Percentiles rank a stretch among this genome's conserved stretches.
These are phyloP conservation scores for Clavispora carvajalis DNA, from an alignment of 805 yeast species.

Conservation along the genomic window DNA sequence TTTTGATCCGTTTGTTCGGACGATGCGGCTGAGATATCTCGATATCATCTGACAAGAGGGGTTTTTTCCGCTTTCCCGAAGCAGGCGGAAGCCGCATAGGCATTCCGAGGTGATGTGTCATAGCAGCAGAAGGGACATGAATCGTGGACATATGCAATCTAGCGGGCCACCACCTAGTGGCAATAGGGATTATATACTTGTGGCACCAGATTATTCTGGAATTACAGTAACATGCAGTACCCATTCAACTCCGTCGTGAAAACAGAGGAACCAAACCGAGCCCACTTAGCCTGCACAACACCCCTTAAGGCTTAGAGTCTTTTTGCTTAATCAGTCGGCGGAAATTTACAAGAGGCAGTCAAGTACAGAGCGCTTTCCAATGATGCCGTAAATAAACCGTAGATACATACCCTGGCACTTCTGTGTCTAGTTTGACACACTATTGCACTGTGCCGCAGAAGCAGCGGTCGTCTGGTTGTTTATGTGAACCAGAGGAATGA, in stretches of 20 bases:
- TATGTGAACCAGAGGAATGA: neutral
- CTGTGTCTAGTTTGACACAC: neutral
- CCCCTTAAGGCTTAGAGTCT: too few species aligned
- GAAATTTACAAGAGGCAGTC: too few species aligned
- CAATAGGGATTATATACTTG: neutral
- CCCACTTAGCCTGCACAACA: too few species aligned
- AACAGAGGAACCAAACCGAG: too few species aligned
- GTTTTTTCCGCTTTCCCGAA: neutral
- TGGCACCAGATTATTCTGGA: neutral
- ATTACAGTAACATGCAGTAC: neutral
- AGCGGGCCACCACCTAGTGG: neutral
- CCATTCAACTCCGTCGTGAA: neutral
- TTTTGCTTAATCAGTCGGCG: too few species aligned
- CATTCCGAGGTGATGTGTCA: neutral
- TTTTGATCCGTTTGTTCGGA: slow-evolving; percentile 22
- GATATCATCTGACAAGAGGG: neutral
- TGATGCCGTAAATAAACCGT: slow-evolving; percentile 1
- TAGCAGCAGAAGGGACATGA: neutral
- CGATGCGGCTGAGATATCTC: neutral
- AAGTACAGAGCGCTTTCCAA: too few species aligned
- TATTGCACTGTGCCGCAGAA: neutral
- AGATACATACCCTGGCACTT: neutral
- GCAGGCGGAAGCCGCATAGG: neutral
- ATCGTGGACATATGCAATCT: neutral
- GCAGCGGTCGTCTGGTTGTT: neutral